These are phyloP conservation scores for Metschnikowia noctiluminum DNA, from an alignment of 805 yeast genomes.

Conservation along the genomic window DNA sequence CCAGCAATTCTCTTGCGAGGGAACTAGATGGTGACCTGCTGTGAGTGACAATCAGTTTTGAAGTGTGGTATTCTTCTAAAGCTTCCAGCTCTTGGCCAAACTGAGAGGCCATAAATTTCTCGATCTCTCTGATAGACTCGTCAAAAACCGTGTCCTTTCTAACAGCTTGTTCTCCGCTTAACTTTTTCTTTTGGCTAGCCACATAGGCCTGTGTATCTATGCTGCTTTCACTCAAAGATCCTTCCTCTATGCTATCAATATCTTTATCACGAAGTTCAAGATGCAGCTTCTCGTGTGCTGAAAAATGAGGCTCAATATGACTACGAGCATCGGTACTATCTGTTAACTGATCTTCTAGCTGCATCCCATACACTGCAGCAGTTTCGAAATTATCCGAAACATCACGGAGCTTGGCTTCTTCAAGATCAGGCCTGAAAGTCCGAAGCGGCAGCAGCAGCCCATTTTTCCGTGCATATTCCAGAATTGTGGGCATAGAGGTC, in stretches of 20 bases:
- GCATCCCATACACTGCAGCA: constrained; percentile 26
- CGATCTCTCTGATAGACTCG: constrained; percentile 39
- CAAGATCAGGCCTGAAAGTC: constrained; percentile 15
- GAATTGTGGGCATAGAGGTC: constrained; percentile 14
- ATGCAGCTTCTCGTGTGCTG: background rate
- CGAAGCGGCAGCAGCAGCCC: constrained; percentile 25
- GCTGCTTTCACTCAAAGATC: constrained; percentile 6
- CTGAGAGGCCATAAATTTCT: constrained; percentile 36
- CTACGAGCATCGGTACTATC: background rate
- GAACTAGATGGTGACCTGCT: constrained; percentile 4
- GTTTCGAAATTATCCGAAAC: constrained; percentile 26
- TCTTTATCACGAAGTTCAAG: background rate
- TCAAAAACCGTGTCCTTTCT: constrained; percentile 21
- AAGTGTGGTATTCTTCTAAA: background rate
- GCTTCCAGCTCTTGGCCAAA: constrained; percentile 15
- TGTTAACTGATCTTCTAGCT: constrained; percentile 22
- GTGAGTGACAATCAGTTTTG: constrained; percentile 2
- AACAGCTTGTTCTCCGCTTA: background rate
- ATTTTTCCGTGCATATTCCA: constrained; percentile 23
- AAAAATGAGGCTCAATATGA: background rate
- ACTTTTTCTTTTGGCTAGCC: background rate
- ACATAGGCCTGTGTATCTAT: constrained; percentile 1
- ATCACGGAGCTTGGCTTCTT: constrained; percentile 12
- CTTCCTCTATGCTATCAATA: constrained; percentile 7
- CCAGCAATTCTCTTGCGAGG: constrained; percentile 1